Conservation (phyloP, 2,329 filamentous ascomycete species). For the Chrysoporthe deuterocubensis region DNA sequence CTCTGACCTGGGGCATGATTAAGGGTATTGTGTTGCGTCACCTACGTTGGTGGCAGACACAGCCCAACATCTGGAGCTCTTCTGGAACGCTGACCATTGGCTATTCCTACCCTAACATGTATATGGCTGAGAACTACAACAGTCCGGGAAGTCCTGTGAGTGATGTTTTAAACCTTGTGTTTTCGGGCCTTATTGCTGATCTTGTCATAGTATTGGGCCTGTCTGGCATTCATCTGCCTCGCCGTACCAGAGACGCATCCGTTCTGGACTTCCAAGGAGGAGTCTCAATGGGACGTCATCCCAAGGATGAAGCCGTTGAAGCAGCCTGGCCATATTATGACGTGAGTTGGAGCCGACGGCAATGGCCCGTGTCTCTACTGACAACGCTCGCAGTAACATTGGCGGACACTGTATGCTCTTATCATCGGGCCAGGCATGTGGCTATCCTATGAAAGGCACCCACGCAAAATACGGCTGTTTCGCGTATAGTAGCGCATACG, state of each 20-base stretch:
- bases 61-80: slow-evolving; percentile 73
- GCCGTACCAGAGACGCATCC: slow-evolving; percentile 71
- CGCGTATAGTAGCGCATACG: slow-evolving; percentile 76
- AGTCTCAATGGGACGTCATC: slow-evolving; percentile 60
- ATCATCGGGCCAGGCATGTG: slow-evolving; percentile 78
- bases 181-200: background rate
- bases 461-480: slow-evolving; percentile 83
- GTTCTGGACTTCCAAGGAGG: slow-evolving; percentile 74
- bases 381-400: slow-evolving; percentile 51
- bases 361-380: background rate
- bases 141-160: slow-evolving; percentile 68
- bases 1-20: slow-evolving; percentile 77
- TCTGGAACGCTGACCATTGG: slow-evolving; percentile 77
- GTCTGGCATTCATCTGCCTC: slow-evolving; percentile 75
- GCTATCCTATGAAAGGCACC: slow-evolving; percentile 80
- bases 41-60: slow-evolving; percentile 78
- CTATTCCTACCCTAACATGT: slow-evolving; percentile 78
- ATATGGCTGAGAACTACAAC: slow-evolving; percentile 84
- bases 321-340: slow-evolving; percentile 75
- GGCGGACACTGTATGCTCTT: slow-evolving; percentile 79
- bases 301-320: slow-evolving; percentile 63
- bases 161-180: background rate
- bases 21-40: slow-evolving; percentile 77
- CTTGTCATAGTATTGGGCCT: slow-evolving; percentile 72
- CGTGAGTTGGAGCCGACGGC: slow-evolving; percentile 37